Percentiles rank a stretch among this genome's conserved stretches.
These are phyloP conservation scores for Sporopachydermia cereana DNA, from an alignment of 1,139 yeast species.

Conservation along the genomic window DNA sequence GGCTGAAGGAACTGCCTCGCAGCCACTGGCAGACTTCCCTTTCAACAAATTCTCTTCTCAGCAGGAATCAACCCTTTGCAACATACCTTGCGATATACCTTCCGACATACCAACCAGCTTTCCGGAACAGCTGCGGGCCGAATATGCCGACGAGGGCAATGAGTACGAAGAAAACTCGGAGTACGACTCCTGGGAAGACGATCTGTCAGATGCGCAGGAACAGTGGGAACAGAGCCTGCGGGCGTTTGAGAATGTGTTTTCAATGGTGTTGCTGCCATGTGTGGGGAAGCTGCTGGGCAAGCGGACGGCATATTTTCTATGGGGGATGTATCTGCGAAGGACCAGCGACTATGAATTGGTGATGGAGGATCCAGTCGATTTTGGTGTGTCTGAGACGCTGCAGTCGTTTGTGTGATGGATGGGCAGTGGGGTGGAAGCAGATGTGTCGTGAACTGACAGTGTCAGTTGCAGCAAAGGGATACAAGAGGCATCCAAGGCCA, in stretches of 20 bases:
- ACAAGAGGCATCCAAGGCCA: too few species aligned
- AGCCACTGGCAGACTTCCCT: too few species aligned
- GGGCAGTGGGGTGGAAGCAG: background rate
- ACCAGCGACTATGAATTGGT: background rate
- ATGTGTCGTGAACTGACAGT: too few species aligned
- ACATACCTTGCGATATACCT: too few species aligned
- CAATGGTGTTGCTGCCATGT: slow-evolving; percentile 4
- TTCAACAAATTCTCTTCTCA: too few species aligned
- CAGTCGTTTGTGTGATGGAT: background rate
- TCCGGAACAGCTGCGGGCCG: background rate
- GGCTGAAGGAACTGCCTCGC: too few species aligned
- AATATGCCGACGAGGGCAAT: slow-evolving; percentile 7
- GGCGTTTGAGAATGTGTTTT: slow-evolving; percentile 3
- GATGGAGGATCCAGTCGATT: slow-evolving; percentile 1
- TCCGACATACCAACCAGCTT: too few species aligned
- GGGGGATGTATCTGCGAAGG: background rate
- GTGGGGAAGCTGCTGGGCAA: slow-evolving; percentile 2
- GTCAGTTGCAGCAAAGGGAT: too few species aligned
- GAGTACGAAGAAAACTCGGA: slow-evolving; percentile 11
- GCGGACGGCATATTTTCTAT: slow-evolving; percentile 2
- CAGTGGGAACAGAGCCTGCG: background rate
- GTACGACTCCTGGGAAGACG: slow-evolving; percentile 4
- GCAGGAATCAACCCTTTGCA: too few species aligned
- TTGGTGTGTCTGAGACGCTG: background rate
- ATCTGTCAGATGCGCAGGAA: slow-evolving; percentile 4